These are phyloP conservation scores for Barnettozyma populi DNA, from an alignment of 805 yeast genomes.

Conservation along the genomic window DNA sequence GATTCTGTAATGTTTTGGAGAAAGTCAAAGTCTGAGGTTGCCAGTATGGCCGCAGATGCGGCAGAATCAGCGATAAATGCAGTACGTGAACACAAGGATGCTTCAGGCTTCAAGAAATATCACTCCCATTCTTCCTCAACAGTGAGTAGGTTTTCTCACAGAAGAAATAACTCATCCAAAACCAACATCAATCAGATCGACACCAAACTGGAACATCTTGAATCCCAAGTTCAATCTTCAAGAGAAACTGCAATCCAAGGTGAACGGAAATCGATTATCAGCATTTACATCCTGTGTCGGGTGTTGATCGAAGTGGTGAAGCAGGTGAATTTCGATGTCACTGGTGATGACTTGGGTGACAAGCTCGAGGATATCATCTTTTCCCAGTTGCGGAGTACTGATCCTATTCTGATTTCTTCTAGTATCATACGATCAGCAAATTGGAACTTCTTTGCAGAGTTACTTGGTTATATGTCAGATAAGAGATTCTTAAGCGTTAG, in stretches of 20 bases:
- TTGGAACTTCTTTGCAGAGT: conserved; percentile 87
- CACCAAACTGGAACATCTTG: conserved; percentile 48
- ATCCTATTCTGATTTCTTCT: conserved; percentile 61
- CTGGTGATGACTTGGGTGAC: conserved; percentile 74
- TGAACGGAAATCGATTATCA: conserved; percentile 79
- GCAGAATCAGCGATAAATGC: conserved; percentile 36
- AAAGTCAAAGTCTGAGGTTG: conserved; percentile 84
- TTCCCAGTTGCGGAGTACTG: conserved; percentile 82
- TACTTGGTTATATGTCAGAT: conserved; percentile 87
- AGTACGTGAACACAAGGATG: conserved; percentile 28
- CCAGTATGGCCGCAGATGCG: conserved; percentile 54
- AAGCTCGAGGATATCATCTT: conserved; percentile 91
- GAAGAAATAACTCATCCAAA: conserved; percentile 46
- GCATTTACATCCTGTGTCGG: conserved; percentile 84
- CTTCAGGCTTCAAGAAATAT: conserved; percentile 20
- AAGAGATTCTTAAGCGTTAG: conserved; percentile 81
- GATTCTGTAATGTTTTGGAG: conserved; percentile 99
- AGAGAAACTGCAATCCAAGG: conserved; percentile 73
- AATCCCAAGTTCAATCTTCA: conserved; percentile 36
- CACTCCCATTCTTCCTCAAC: conserved; percentile 28
- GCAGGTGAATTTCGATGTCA: conserved; percentile 69
- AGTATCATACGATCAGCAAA: conserved; percentile 81
- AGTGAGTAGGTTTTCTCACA: conserved; percentile 35
- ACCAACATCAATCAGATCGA: conserved; percentile 40
- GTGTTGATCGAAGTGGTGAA: conserved; percentile 89